Percentiles rank a stretch among this genome's conserved stretches.
These are phyloP conservation scores for Trifolium subterraneum DNA, from an alignment of 306 rosid species.

Conservation along the genomic window DNA sequence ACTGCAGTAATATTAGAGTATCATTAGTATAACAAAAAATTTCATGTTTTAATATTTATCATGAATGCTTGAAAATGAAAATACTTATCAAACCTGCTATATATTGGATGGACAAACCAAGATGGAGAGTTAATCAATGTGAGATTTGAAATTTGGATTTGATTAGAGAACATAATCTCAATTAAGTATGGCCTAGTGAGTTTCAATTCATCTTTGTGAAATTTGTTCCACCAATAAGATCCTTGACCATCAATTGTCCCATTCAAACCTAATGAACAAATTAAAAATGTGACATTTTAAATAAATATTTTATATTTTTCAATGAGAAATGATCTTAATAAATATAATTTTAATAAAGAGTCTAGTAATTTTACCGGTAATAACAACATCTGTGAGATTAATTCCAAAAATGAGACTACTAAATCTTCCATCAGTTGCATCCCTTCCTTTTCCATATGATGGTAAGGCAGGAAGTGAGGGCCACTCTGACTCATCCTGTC, in stretches of 20 bases:
- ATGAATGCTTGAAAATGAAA: background rate
- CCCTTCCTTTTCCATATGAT: background rate
- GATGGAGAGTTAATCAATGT: background rate
- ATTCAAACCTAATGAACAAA: background rate
- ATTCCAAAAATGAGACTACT: background rate
- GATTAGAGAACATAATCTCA: background rate
- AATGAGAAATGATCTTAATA: background rate
- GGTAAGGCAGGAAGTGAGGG: background rate
- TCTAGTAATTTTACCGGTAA: background rate
- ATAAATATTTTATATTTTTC: background rate
- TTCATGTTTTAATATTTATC: too few relatives aligned
- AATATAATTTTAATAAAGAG: background rate
- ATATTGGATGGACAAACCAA: conserved; percentile 6
- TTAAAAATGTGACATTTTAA: background rate
- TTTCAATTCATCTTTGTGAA: background rate
- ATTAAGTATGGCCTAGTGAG: background rate
- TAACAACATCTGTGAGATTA: background rate
- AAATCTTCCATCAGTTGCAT: background rate
- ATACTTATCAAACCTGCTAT: background rate
- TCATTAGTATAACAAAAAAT: too few relatives aligned
- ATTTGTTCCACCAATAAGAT: background rate
- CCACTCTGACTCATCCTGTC: background rate
- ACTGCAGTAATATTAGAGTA: background rate
- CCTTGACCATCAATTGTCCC: conserved; percentile 4
- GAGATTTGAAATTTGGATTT: background rate